Percentiles rank a stretch among this genome's conserved stretches.
Evolutionary conservation across 2,329 filamentous ascomycete species (phyloP).

Genomic region (Malbranchea cinnamomea): DNA sequence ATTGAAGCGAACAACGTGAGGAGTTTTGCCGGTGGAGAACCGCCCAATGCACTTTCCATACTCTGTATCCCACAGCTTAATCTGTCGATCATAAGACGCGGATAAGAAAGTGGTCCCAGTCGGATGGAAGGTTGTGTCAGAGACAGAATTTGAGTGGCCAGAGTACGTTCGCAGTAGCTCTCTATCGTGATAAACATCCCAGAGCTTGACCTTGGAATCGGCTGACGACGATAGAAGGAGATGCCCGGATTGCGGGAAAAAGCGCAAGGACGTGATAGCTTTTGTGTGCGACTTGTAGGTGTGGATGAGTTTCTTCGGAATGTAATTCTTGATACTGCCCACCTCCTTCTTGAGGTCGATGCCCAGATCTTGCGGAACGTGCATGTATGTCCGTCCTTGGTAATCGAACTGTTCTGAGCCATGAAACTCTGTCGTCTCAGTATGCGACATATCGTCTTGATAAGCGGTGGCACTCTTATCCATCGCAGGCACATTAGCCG

Average conservation of each 20-base stretch:
- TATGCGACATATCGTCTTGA: constrained; percentile 40
- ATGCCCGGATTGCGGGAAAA: constrained; percentile 80
- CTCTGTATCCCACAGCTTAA: constrained; percentile 98
- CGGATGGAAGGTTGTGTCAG: constrained; percentile 75
- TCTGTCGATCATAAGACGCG: constrained; percentile 83
- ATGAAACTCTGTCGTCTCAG: constrained; percentile 78
- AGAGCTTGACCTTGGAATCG: constrained; percentile 82
- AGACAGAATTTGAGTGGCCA: constrained; percentile 79
- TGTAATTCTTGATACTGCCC: constrained; percentile 72
- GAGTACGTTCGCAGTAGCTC: constrained; percentile 83
- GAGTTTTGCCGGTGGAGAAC: constrained; percentile 87
- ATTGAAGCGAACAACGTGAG: constrained; percentile 90
- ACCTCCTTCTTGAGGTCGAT: constrained; percentile 69
- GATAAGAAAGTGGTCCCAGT: constrained; percentile 77
- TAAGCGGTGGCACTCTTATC: constrained; percentile 38
- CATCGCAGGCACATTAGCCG: constrained; percentile 34
- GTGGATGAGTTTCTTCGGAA: constrained; percentile 86
- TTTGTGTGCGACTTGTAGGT: constrained; percentile 78
- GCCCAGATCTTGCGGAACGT: constrained; percentile 80
- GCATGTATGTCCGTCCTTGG: constrained; percentile 93
- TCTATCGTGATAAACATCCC: constrained; percentile 81
- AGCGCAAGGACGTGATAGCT: constrained; percentile 73
- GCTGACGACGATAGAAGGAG: constrained; percentile 79
- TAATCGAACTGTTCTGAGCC: constrained; percentile 77
- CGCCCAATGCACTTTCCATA: constrained; percentile 76